phyloP scores from a whole-genome alignment of 2,329 filamentous ascomycete species.

The Scedosporium boydii region DNA sequence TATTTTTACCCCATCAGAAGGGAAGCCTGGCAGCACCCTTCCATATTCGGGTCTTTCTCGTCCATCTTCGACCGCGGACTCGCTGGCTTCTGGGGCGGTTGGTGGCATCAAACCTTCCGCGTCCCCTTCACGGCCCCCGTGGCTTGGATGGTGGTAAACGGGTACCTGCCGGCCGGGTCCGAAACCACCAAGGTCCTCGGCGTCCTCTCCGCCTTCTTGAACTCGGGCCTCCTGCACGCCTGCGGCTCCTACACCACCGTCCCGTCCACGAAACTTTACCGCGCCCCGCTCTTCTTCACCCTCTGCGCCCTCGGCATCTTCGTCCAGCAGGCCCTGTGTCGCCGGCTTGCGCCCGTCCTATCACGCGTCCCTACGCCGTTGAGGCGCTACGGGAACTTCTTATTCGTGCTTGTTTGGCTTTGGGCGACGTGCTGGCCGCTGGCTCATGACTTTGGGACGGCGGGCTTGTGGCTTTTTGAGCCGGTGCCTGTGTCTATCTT shows the following conservation, averaged over 20 bases:
- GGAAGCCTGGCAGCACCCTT: slow-evolving; percentile 43
- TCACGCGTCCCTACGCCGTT: slow-evolving; percentile 30
- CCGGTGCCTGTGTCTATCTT: slow-evolving; percentile 68
- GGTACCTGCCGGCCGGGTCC: slow-evolving; percentile 27
- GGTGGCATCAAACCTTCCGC: slow-evolving; percentile 90
- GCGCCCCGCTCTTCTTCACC: slow-evolving; percentile 60
- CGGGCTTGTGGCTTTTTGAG: slow-evolving; percentile 72
- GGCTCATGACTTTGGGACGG: slow-evolving; percentile 65
- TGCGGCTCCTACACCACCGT: slow-evolving; percentile 59
- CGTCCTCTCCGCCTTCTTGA: slow-evolving; percentile 46
- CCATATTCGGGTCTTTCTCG: slow-evolving; percentile 44
- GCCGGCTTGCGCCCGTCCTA: not conserved
- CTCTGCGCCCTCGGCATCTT: slow-evolving; percentile 56
- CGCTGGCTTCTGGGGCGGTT: slow-evolving; percentile 71
- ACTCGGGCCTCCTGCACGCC: slow-evolving; percentile 62
- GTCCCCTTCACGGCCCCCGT: slow-evolving; percentile 57
- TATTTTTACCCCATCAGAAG: slow-evolving; percentile 40
- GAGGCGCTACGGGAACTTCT: slow-evolving; percentile 47
- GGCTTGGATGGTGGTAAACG: slow-evolving; percentile 30
- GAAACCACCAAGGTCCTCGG: slow-evolving; percentile 17
- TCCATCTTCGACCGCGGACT: slow-evolving; percentile 60
- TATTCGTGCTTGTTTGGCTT: slow-evolving; percentile 58
- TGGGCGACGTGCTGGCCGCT: slow-evolving; percentile 54
- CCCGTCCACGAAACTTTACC: slow-evolving; percentile 39
- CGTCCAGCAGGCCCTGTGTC: slow-evolving; percentile 9